Evolutionary conservation across 2,329 filamentous ascomycete genomes (phyloP).

Genomic region (Penicillium sp.): DNA sequence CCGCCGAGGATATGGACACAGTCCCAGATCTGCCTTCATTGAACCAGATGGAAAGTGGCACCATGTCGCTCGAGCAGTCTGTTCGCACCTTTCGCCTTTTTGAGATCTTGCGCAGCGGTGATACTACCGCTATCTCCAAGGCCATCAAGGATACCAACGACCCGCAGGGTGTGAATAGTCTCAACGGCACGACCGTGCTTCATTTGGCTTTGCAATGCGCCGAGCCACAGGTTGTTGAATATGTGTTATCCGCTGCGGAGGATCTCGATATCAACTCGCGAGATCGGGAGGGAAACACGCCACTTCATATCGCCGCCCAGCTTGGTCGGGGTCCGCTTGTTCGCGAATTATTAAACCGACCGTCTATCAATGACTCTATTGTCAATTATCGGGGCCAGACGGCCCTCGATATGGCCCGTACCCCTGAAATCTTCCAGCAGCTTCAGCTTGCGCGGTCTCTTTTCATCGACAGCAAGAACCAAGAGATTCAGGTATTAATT

Average conservation of each 20-base stretch:
- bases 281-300: constrained; percentile 91
- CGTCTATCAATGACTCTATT: constrained; percentile 82
- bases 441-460: constrained; percentile 86
- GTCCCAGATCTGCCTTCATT: constrained; percentile 37
- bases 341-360: constrained; percentile 76
- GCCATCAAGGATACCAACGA: constrained; percentile 64
- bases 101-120: constrained; percentile 84
- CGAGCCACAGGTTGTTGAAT: constrained; percentile 87
- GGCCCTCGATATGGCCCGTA: constrained; percentile 84
- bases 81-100: constrained; percentile 93
- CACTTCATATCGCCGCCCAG: constrained; percentile 80
- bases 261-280: constrained; percentile 80
- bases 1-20: constrained; percentile 30
- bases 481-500: constrained; percentile 79
- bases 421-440: constrained; percentile 92
- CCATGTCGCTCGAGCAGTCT: constrained; percentile 77
- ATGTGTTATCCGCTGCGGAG: constrained; percentile 75
- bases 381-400: constrained; percentile 81
- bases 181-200: constrained; percentile 76
- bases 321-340: constrained; percentile 81
- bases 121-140: constrained; percentile 85
- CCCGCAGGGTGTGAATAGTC: constrained; percentile 49
- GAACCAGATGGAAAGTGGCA: constrained; percentile 33
- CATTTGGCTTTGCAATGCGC: constrained; percentile 96
- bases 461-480: constrained; percentile 82